phyloP scores from a whole-genome alignment of 805 yeast genomes.

The Candida silvicultrix region DNA sequence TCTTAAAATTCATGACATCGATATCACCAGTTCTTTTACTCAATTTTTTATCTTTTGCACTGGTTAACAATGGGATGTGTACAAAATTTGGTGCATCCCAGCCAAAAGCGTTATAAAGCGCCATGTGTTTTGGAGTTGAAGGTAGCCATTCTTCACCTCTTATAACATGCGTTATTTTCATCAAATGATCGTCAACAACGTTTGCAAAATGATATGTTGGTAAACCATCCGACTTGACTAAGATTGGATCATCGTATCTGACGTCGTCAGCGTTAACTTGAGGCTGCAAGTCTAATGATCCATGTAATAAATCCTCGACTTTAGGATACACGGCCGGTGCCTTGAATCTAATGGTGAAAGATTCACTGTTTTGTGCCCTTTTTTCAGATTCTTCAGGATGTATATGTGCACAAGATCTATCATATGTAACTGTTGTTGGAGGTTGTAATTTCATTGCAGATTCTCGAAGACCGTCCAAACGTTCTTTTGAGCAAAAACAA shows the following conservation, averaged over 20 bases:
- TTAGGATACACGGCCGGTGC: constrained; percentile 67
- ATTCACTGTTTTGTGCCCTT: constrained; percentile 27
- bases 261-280: constrained; percentile 65
- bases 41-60: constrained; percentile 64
- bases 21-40: constrained; percentile 84
- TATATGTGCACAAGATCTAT: constrained; percentile 63
- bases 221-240: constrained; percentile 86
- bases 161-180: constrained; percentile 90
- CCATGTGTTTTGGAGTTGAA: constrained; percentile 91
- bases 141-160: constrained; percentile 98
- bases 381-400: constrained; percentile 33
- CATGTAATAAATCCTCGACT: constrained; percentile 74
- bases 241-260: constrained; percentile 83
- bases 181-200: constrained; percentile 89
- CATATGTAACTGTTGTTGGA: constrained; percentile 90
- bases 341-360: constrained; percentile 63
- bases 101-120: constrained; percentile 77
- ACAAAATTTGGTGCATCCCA: constrained; percentile 78
- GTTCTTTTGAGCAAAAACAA: constrained; percentile 79
- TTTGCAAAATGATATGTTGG: constrained; percentile 98
- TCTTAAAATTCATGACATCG: constrained; percentile 54
- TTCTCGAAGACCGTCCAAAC: constrained; percentile 61
- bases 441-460: constrained; percentile 73
- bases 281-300: constrained; percentile 68
- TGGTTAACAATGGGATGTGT: constrained; percentile 88